Conservation (phyloP, 345 rosid species). For the Pseudoturritis turrita region DNA sequence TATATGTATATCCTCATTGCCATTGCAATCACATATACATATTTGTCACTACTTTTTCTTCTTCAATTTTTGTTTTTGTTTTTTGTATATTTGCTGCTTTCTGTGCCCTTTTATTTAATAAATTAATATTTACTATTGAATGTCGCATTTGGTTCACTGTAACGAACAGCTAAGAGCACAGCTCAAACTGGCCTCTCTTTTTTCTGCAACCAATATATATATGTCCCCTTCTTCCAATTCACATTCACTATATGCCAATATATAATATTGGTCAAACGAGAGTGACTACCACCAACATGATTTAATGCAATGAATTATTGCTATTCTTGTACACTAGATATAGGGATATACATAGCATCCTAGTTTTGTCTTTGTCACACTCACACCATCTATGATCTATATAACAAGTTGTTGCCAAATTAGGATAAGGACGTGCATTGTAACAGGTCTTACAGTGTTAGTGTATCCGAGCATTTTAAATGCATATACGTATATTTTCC, state of each 20-base stretch:
- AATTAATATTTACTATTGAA: constrained; percentile 9
- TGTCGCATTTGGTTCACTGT: constrained; percentile 25
- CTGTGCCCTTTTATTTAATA: background rate
- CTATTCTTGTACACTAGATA: background rate
- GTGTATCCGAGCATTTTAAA: background rate
- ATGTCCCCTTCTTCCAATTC: constrained; percentile 23
- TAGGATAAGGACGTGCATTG: constrained; percentile 19
- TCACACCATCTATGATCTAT: background rate
- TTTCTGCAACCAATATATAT: constrained; percentile 18
- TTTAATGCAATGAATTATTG: constrained; percentile 21
- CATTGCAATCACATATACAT: background rate
- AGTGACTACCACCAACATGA: constrained; percentile 24
- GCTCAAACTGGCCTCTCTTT: constrained; percentile 23
- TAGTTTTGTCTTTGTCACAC: constrained; percentile 11
- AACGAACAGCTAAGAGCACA: constrained; percentile 22
- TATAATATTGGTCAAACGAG: constrained; percentile 3
- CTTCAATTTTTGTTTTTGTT: background rate
- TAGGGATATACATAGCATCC: background rate
- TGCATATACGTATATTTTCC: background rate
- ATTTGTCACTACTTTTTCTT: background rate
- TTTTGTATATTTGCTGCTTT: constrained; percentile 11
- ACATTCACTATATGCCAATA: constrained; percentile 17
- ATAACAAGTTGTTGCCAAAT: constrained; percentile 7
- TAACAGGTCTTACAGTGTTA: background rate
- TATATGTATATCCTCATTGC: constrained; percentile 1